phyloP scores from a whole-genome alignment of 1,284 basidiomycete genomes.

The Pseudozyma tsukubaensis region DNA sequence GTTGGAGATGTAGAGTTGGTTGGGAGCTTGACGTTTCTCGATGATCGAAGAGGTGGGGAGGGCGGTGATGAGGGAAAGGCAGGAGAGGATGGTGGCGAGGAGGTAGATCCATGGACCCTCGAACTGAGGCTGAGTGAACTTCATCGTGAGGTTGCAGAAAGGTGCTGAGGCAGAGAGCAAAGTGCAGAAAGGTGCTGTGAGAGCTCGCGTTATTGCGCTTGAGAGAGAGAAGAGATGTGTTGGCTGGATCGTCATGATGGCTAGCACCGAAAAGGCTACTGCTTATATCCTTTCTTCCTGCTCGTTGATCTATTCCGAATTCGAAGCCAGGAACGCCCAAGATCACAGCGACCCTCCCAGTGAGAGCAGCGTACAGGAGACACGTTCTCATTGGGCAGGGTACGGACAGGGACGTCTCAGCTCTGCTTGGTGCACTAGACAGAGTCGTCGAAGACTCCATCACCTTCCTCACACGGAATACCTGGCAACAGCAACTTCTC shows the following conservation, averaged over 20 bases:
- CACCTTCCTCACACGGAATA: too few species aligned
- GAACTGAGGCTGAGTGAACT: background rate
- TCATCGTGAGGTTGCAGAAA: background rate
- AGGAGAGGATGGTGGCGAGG: slow-evolving; percentile 1
- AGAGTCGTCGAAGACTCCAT: too few species aligned
- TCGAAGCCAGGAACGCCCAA: background rate
- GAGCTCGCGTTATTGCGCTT: background rate
- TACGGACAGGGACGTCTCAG: too few species aligned
- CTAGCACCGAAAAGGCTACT: background rate
- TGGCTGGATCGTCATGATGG: background rate
- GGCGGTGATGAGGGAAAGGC: slow-evolving; percentile 1
- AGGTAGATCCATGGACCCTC: background rate
- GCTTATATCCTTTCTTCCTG: slow-evolving; percentile 3
- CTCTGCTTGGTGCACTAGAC: too few species aligned
- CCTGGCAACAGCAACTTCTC: too few species aligned
- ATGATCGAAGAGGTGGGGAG: background rate
- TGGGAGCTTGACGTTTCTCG: slow-evolving; percentile 22
- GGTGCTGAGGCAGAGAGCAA: background rate
- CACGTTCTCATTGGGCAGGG: too few species aligned
- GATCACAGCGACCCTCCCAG: background rate
- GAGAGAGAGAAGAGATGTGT: too few species aligned
- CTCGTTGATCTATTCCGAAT: background rate
- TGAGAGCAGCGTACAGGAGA: too few species aligned
- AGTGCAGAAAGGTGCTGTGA: background rate
- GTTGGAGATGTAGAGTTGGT: slow-evolving; percentile 16